Evolutionary conservation across 1,284 basidiomycete species (phyloP).

Genomic region (Rhodofomes roseus): DNA sequence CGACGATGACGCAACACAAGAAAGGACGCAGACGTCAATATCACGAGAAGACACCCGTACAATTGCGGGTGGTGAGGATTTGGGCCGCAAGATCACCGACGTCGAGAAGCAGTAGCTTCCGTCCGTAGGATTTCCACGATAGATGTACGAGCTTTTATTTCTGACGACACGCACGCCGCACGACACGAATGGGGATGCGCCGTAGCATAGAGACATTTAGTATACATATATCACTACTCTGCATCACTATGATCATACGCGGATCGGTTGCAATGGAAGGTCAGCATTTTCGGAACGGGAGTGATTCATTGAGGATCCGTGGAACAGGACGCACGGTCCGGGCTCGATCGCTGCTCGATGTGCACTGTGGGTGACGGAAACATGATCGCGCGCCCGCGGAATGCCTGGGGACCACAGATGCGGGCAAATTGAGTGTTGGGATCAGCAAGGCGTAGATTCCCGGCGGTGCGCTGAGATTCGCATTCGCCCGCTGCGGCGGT

Average conservation of each 20-base stretch:
- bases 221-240: background rate
- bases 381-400: background rate
- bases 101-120: background rate
- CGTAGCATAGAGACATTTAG: background rate
- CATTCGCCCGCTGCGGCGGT: background rate
- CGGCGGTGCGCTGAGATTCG: background rate
- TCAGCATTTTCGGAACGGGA: too few species aligned
- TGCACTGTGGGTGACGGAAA: background rate
- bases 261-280: too few species aligned
- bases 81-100: background rate
- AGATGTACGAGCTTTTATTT: background rate
- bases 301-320: background rate
- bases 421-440: background rate
- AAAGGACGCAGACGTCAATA: slow-evolving; percentile 1
- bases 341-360: background rate
- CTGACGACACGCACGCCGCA: background rate
- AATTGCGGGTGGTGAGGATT: background rate
- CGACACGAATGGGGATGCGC: background rate
- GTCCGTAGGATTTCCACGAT: background rate
- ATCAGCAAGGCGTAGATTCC: background rate
- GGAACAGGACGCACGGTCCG: background rate
- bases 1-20: background rate
- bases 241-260: background rate
- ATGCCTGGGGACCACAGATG: background rate
- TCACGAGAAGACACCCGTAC: slow-evolving; percentile 6